Evolutionary conservation across 768 basidiomycete species (phyloP).

Genomic region (Tephrocybe sp.): DNA sequence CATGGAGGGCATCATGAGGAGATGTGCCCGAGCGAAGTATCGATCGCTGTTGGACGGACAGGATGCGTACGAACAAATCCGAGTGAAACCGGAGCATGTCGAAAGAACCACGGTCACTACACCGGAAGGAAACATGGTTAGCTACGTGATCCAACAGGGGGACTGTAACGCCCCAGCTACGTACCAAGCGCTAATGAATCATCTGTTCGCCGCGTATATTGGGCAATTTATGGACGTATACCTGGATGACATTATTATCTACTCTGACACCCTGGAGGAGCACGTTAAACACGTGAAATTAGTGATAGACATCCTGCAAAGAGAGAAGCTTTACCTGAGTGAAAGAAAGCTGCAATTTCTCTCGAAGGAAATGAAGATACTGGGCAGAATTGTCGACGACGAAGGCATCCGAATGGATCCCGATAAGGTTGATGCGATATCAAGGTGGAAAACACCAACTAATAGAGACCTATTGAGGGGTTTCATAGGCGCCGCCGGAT

Average conservation of each 20-base stretch:
- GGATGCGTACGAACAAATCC: slow-evolving; percentile 36
- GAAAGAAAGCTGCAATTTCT: neutral
- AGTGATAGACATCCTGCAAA: neutral
- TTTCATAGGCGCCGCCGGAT: neutral
- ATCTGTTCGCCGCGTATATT: slow-evolving; percentile 28
- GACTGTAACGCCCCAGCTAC: slow-evolving; percentile 16
- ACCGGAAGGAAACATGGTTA: slow-evolving; percentile 27
- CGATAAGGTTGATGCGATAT: neutral
- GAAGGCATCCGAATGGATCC: neutral
- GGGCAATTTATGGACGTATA: slow-evolving; percentile 11
- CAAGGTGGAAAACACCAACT: neutral
- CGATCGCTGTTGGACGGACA: no score
- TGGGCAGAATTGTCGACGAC: neutral
- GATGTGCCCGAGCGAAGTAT: slow-evolving; percentile 14
- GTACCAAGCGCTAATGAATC: slow-evolving; percentile 36
- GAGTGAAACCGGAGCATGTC: slow-evolving; percentile 22
- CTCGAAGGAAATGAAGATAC: neutral
- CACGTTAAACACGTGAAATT: neutral
- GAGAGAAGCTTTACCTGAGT: neutral
- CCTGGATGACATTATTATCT: neutral
- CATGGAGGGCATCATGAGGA: no score
- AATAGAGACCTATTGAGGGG: neutral
- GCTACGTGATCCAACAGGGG: slow-evolving; percentile 22
- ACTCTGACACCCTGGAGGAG: neutral
- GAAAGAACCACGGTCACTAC: slow-evolving; percentile 17